Percentiles rank a stretch among this genome's conserved stretches.
Conservation (phyloP, 139 green algal species). For the Tetraselmis chui region DNA sequence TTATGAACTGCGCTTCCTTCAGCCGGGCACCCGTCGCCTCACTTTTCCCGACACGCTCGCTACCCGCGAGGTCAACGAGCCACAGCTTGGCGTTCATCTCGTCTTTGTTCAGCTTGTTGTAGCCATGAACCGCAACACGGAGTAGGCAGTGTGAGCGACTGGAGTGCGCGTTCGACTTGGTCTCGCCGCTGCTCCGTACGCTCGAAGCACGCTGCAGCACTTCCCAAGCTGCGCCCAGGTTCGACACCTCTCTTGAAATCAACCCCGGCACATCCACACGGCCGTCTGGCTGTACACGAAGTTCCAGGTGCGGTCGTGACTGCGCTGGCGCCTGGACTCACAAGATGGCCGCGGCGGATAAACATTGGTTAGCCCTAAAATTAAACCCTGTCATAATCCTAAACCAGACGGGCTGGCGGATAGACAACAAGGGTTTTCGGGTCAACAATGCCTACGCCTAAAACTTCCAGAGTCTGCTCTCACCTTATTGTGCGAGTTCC, state of each 20-base stretch:
- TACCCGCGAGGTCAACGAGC: conserved; percentile 50
- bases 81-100: conserved; percentile 30
- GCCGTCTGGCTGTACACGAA: not conserved
- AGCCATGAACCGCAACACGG: conserved; percentile 19
- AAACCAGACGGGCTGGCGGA: too few species aligned
- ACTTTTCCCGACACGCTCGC: conserved; percentile 39
- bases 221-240: conserved; percentile 15
- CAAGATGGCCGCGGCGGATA: too few species aligned
- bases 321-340: not conserved
- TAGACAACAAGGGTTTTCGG: too few species aligned
- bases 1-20: conserved; percentile 42
- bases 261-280: conserved; percentile 11
- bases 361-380: too few species aligned
- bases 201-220: conserved; percentile 14
- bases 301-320: not conserved
- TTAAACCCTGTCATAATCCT: too few species aligned
- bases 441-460: too few species aligned
- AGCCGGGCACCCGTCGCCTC: conserved; percentile 47
- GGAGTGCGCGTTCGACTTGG: conserved; percentile 30
- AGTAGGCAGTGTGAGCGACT: conserved; percentile 32
- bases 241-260: conserved; percentile 12
- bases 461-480: not conserved
- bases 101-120: conserved; percentile 15
- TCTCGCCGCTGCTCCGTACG: conserved; percentile 10
- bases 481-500: not conserved